Evolutionary conservation across 305 asterid genomes (phyloP), one percentile per base, ranked within the genome.

Genomic region (Solanum hybrid): DNA sequence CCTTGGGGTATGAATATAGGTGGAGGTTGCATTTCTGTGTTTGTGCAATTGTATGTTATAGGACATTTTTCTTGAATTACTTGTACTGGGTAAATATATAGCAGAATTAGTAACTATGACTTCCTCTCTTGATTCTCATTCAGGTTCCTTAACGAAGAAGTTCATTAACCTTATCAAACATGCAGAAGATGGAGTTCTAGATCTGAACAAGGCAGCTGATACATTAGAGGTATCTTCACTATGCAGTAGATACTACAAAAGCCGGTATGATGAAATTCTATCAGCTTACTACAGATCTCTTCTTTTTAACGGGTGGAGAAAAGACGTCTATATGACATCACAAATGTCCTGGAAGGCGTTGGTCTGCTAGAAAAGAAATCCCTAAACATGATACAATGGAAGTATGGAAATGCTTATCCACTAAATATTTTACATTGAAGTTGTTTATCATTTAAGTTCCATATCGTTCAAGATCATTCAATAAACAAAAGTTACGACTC

Each of bases 311-410:
- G 96, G 99, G 99, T 97, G 87, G 98, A 97, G 91, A 97, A 97
- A 94, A 95, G 99, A 93, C 98, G 99, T 90, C 94, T 97, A 93
- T 97, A 97, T 91, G 99, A 97, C 93, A 94, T 97, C 92, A 97
- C 99, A 89, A 97, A 97, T 93, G 99, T 97, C 90, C 98, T 97
- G 91, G 99, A 97, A 95, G 99, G 99, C 93, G 94, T 97, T 92
- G 99, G 99, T 84, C 98, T 96, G 88, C 95, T 97, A 90, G 99
- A 97, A 87, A 97, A 97, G 95, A 97, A 95, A 92, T 93, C 96
- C 93, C 95, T 95, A 93, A 96, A 97, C 95, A 95, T 97, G 92
- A 97, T 97, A 69, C 99, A 97, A 91, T 97, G 99, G 99, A 96
- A 97, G 98, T 97, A 97, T 87, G 99, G 86, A 46, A 76, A 77